phyloP scores from a whole-genome alignment of 2,329 filamentous ascomycete genomes.

The Magnaporthiopsis incrustans region DNA sequence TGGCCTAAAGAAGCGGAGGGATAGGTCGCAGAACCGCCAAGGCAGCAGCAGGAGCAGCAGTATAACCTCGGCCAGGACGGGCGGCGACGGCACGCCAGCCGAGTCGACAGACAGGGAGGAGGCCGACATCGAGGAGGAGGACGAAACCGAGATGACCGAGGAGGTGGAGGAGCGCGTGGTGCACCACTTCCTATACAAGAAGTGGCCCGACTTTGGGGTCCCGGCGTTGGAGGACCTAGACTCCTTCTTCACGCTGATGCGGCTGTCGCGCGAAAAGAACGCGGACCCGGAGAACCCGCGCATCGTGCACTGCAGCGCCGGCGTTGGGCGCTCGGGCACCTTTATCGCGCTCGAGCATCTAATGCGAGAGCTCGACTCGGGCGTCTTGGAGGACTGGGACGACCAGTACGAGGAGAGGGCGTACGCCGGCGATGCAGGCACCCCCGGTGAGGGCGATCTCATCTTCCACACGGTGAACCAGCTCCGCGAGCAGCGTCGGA shows the following conservation, averaged over 20 bases:
- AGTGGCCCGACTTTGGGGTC: conserved; percentile 87
- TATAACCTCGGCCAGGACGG: neutral
- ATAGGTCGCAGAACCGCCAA: conserved; percentile 13
- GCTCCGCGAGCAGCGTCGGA: conserved; percentile 79
- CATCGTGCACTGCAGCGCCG: conserved; percentile 82
- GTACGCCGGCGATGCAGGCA: conserved; percentile 22
- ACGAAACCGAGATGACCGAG: conserved; percentile 16
- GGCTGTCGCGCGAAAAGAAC: conserved; percentile 54
- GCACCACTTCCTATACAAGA: conserved; percentile 78
- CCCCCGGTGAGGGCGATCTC: conserved; percentile 10
- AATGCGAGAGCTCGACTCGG: conserved; percentile 70
- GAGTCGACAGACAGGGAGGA: neutral
- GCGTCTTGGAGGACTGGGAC: conserved; percentile 50
- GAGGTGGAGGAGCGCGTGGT: conserved; percentile 50
- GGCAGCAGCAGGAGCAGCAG: neutral
- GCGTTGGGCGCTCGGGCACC: conserved; percentile 87
- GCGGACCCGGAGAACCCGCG: conserved; percentile 57
- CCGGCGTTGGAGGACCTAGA: conserved; percentile 60
- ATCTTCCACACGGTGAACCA: conserved; percentile 72
- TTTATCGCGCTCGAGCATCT: conserved; percentile 96
- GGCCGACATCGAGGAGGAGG: conserved; percentile 12
- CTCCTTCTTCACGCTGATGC: conserved; percentile 62
- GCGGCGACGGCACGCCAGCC: neutral
- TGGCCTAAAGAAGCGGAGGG: neutral
- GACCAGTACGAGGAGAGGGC: conserved; percentile 24